phyloP scores from a whole-genome alignment of 306 rosid genomes.

The Potentilla sterilis region DNA sequence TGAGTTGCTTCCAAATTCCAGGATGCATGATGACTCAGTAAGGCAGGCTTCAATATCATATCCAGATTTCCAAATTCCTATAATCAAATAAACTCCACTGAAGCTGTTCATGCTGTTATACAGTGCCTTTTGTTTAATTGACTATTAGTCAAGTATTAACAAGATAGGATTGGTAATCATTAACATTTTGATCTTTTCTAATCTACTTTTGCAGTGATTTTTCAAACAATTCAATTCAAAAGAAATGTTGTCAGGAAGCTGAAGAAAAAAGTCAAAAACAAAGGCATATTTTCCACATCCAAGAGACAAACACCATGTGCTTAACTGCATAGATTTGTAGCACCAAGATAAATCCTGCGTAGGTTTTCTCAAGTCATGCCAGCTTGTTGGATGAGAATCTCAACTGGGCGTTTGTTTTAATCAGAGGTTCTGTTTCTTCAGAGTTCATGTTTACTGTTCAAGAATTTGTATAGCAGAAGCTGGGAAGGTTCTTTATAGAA shows the following conservation, averaged over 20 bases:
- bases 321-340: slow-evolving; percentile 14
- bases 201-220: too few relatives aligned
- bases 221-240: not conserved
- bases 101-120: not conserved
- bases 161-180: too few relatives aligned
- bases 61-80: not conserved
- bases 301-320: slow-evolving; percentile 27
- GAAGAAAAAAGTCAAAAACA: slow-evolving; percentile 14
- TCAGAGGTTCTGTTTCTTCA: not conserved
- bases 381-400: slow-evolving; percentile 13
- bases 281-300: slow-evolving; percentile 9
- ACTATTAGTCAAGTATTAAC: not conserved
- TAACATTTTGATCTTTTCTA: too few relatives aligned
- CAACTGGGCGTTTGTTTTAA: not conserved
- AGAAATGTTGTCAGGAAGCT: not conserved
- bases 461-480: not conserved
- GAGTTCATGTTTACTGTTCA: not conserved
- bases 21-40: not conserved
- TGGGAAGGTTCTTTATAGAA: not conserved
- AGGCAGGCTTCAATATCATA: not conserved
- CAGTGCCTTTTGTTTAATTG: not conserved
- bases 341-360: slow-evolving; percentile 8
- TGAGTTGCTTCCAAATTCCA: not conserved
- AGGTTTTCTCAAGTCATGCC: slow-evolving; percentile 5
- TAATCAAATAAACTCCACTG: not conserved